phyloP scores from a whole-genome alignment of 176 grass and related monocot species.

The Melocanna baccifera region DNA sequence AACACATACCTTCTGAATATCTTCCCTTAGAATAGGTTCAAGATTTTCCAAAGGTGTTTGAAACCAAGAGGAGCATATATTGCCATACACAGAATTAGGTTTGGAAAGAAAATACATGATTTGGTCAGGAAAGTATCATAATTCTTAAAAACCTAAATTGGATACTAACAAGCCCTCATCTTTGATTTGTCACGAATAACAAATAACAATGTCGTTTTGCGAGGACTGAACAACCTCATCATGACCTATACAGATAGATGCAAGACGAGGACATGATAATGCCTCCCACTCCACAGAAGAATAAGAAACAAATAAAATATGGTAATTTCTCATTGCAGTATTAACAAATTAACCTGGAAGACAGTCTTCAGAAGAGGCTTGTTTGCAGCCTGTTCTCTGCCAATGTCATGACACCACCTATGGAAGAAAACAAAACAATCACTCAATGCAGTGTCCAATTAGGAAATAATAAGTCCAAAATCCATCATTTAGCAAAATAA shows the following conservation, averaged over 20 bases:
- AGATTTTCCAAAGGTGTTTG: conserved; percentile 93
- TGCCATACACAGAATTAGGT: conserved; percentile 3
- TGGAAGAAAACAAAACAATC: conserved; percentile 20
- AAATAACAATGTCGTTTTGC: conserved; percentile 92
- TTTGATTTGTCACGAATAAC: conserved; percentile 98
- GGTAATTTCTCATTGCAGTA: background rate
- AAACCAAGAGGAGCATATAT: conserved; percentile 28
- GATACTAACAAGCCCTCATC: conserved; percentile 36
- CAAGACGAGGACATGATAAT: background rate
- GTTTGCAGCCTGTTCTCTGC: conserved; percentile 98
- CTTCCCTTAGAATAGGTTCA: conserved; percentile 92
- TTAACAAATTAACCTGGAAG: conserved; percentile 69
- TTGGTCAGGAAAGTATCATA: background rate
- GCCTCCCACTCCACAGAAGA: background rate
- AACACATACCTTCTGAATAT: conserved; percentile 87
- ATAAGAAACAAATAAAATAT: background rate
- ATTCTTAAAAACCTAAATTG: conserved; percentile 11
- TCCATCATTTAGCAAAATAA: conserved; percentile 6
- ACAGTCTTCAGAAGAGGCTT: conserved; percentile 99
- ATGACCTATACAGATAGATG: conserved; percentile 64
- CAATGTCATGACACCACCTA: conserved; percentile 99
- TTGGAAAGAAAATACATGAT: background rate
- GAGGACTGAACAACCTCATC: conserved; percentile 98
- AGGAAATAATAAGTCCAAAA: conserved; percentile 10
- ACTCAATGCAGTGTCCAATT: conserved; percentile 1